Percentiles rank a stretch among this genome's conserved stretches.
These are phyloP conservation scores for Pilaira anomala DNA, from an alignment of 192 early-diverging fungal species.

Conservation along the genomic window DNA sequence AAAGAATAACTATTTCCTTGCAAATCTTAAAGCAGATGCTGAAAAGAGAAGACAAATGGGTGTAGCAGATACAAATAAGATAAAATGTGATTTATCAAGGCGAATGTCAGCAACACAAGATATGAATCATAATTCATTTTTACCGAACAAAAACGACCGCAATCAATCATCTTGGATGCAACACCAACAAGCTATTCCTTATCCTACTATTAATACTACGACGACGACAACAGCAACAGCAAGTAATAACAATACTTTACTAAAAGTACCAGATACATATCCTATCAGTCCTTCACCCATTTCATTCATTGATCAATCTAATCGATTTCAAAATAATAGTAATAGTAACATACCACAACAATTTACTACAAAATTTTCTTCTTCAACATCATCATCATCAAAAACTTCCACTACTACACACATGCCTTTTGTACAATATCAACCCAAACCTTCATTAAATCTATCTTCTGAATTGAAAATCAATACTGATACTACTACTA, in stretches of 20 bases:
- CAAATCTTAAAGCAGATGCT: not conserved
- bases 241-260: not conserved
- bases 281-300: not conserved
- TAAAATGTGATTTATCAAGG: no score
- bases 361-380: not conserved
- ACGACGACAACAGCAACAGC: no score
- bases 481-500: not conserved
- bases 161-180: slow-evolving; percentile 19
- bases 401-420: no score
- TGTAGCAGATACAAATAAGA: not conserved
- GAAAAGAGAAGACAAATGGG: not conserved
- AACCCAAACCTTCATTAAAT: not conserved
- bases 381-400: not conserved
- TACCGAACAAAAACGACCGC: no score
- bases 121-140: slow-evolving; percentile 2
- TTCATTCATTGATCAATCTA: no score
- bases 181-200: slow-evolving; percentile 6
- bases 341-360: no score
- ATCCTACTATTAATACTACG: slow-evolving; percentile 4
- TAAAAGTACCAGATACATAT: not conserved
- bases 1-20: slow-evolving; percentile 11
- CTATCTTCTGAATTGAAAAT: not conserved
- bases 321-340: no score
- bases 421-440: not conserved
- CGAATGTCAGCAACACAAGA: not conserved